Evolutionary conservation across 768 basidiomycete species (phyloP).

Genomic region (Leccinellum luteum): DNA sequence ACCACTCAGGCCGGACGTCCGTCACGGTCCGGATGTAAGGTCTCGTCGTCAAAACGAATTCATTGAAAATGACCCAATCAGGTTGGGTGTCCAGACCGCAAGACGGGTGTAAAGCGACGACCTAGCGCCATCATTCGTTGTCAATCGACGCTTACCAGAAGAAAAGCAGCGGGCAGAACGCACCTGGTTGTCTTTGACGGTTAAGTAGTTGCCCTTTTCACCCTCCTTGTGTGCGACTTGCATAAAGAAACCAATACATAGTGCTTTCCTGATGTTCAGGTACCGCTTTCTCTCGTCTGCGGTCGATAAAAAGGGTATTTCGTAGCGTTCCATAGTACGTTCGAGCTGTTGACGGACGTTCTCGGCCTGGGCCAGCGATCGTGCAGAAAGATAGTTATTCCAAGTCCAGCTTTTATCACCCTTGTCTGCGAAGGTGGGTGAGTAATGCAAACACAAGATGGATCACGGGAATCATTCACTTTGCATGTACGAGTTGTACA

Average conservation of each 20-base stretch:
- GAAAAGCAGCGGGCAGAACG: slow-evolving; percentile 13
- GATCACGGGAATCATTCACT: slow-evolving; percentile 47
- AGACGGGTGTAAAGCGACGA: slow-evolving; percentile 59
- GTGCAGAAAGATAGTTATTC: slow-evolving; percentile 81
- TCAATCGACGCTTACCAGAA: neutral
- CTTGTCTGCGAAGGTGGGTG: slow-evolving; percentile 46
- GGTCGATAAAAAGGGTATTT: slow-evolving; percentile 70
- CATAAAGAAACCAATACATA: slow-evolving; percentile 97
- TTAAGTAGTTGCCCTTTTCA: slow-evolving; percentile 83
- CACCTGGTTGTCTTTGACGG: slow-evolving; percentile 94
- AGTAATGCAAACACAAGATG: neutral
- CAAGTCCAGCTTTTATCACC: slow-evolving; percentile 87
- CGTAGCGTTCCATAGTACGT: slow-evolving; percentile 88
- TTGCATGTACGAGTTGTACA: slow-evolving; percentile 87
- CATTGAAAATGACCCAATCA: slow-evolving; percentile 92
- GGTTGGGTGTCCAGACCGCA: slow-evolving; percentile 86
- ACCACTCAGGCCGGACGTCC: slow-evolving; percentile 87
- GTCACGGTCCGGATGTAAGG: slow-evolving; percentile 91
- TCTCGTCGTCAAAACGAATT: slow-evolving; percentile 89
- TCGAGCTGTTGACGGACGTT: slow-evolving; percentile 89
- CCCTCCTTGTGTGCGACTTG: slow-evolving; percentile 95
- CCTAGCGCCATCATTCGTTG: slow-evolving; percentile 1
- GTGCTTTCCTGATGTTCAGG: slow-evolving; percentile 71
- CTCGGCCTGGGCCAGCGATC: slow-evolving; percentile 86
- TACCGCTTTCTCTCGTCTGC: slow-evolving; percentile 70